Percentiles rank a stretch among this genome's conserved stretches.
phyloP scores from a whole-genome alignment of 352 stramenopile genomes.

The Pythium pyrilobum region DNA sequence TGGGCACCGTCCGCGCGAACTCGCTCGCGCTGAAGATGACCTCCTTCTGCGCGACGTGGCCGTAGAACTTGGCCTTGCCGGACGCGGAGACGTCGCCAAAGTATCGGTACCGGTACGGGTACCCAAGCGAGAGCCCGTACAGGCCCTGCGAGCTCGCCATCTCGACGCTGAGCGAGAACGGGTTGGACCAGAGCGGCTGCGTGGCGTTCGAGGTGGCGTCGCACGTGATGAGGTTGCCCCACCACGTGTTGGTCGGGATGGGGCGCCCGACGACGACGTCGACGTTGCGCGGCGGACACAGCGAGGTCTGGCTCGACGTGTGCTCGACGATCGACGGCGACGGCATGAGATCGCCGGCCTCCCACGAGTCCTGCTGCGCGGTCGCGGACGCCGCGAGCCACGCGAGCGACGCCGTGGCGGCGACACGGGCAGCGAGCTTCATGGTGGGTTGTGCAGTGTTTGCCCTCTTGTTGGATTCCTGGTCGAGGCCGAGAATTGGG shows the following conservation, averaged over 20 bases:
- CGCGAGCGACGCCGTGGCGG: neutral
- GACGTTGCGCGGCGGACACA: slow-evolving; percentile 60
- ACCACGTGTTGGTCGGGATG: slow-evolving; percentile 79
- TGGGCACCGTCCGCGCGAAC: slow-evolving; percentile 33
- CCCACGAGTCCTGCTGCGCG: slow-evolving; percentile 38
- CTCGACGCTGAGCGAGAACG: slow-evolving; percentile 51
- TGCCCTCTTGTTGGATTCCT: no score
- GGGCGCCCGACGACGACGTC: slow-evolving; percentile 31
- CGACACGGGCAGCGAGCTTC: slow-evolving; percentile 6
- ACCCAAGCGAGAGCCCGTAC: slow-evolving; percentile 52
- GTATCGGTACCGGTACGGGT: slow-evolving; percentile 66
- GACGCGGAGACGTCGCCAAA: slow-evolving; percentile 34
- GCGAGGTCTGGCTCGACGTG: slow-evolving; percentile 27
- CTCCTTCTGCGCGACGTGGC: slow-evolving; percentile 55
- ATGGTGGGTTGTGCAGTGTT: neutral
- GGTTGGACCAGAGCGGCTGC: slow-evolving; percentile 59
- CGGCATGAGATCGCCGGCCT: slow-evolving; percentile 30
- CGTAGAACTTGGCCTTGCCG: slow-evolving; percentile 50
- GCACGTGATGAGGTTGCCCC: slow-evolving; percentile 76
- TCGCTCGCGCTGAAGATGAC: slow-evolving; percentile 53
- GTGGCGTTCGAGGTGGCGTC: slow-evolving; percentile 42
- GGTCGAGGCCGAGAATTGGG: no score
- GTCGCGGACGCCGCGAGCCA: neutral
- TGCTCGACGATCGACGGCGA: slow-evolving; percentile 29
- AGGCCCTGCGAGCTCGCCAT: slow-evolving; percentile 18